These are phyloP conservation scores for Exophiala viscosa DNA, from an alignment of 2,329 filamentous ascomycete genomes.

Conservation along the genomic window DNA sequence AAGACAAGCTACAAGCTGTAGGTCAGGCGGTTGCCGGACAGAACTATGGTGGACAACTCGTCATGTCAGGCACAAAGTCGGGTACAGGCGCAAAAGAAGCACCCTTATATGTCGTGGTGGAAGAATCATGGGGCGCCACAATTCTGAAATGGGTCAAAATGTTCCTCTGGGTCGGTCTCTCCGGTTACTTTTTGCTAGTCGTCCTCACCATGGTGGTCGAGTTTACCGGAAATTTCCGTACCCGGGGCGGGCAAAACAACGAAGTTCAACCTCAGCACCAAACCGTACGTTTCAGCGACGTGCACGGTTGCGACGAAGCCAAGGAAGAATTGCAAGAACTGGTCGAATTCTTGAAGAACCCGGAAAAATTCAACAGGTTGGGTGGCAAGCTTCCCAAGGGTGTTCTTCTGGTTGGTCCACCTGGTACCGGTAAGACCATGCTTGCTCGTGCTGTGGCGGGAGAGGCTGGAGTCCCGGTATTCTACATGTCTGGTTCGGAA, in stretches of 20 bases:
- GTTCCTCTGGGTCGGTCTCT: slow-evolving; percentile 69
- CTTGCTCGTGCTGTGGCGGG: slow-evolving; percentile 92
- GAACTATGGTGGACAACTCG: slow-evolving; percentile 57
- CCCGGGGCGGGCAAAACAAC: slow-evolving; percentile 66
- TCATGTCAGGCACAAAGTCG: slow-evolving; percentile 43
- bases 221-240: slow-evolving; percentile 63
- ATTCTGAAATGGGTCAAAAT: slow-evolving; percentile 94
- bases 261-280: slow-evolving; percentile 93
- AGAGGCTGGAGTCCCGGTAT: slow-evolving; percentile 96
- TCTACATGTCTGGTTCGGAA: slow-evolving; percentile 99
- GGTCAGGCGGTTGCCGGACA: slow-evolving; percentile 77
- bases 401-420: slow-evolving; percentile 89
- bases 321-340: slow-evolving; percentile 97
- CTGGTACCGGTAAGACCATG: slow-evolving; percentile 95
- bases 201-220: slow-evolving; percentile 80
- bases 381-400: slow-evolving; percentile 97
- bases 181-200: slow-evolving; percentile 75
- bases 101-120: slow-evolving; percentile 93
- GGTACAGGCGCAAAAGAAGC: slow-evolving; percentile 70
- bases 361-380: slow-evolving; percentile 86
- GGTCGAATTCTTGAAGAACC: slow-evolving; percentile 91
- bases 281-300: slow-evolving; percentile 84
- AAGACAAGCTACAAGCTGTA: slow-evolving; percentile 69
- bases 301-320: slow-evolving; percentile 95
- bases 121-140: slow-evolving; percentile 74